Evolutionary conservation across 345 rosid species (phyloP).

Genomic region (Syzygium aqueum): DNA sequence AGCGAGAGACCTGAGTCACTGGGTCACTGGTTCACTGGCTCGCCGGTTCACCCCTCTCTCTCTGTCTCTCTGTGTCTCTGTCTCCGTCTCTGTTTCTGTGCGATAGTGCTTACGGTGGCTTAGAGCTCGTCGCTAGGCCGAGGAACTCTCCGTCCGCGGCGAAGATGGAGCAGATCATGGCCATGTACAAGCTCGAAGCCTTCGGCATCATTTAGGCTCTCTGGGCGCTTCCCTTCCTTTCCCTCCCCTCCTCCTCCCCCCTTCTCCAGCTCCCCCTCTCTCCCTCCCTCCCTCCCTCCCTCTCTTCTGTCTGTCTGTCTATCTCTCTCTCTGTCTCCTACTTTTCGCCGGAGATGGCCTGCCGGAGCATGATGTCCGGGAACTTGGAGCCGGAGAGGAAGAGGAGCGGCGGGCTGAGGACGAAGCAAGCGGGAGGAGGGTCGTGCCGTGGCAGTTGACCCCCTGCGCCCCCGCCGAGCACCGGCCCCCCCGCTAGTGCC

Average conservation of each 20-base stretch:
- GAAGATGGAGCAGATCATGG: slow-evolving; percentile 15
- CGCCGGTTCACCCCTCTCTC: background rate
- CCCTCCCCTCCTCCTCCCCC: background rate
- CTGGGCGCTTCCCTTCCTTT: background rate
- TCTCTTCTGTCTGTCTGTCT: background rate
- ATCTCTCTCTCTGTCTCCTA: no score
- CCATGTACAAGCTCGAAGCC: slow-evolving; percentile 17
- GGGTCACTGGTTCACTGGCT: background rate
- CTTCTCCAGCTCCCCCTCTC: background rate
- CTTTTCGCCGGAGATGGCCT: slow-evolving; percentile 14
- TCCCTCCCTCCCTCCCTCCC: background rate
- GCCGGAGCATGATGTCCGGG: slow-evolving; percentile 18
- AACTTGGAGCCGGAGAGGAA: slow-evolving; percentile 46
- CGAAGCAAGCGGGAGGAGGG: slow-evolving; percentile 47
- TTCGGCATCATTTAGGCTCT: slow-evolving; percentile 10
- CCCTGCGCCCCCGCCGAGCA: background rate
- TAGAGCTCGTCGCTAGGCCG: background rate
- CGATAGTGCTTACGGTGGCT: background rate
- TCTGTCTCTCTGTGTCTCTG: background rate
- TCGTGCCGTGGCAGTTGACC: slow-evolving; percentile 49
- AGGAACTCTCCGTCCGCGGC: background rate
- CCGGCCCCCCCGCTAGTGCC: background rate
- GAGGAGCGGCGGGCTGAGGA: slow-evolving; percentile 39
- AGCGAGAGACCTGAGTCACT: background rate
- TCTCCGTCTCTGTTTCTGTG: no score